Evolutionary conservation across 2,329 filamentous ascomycete species (phyloP).

Genomic region (Herpotrichia juniperi): DNA sequence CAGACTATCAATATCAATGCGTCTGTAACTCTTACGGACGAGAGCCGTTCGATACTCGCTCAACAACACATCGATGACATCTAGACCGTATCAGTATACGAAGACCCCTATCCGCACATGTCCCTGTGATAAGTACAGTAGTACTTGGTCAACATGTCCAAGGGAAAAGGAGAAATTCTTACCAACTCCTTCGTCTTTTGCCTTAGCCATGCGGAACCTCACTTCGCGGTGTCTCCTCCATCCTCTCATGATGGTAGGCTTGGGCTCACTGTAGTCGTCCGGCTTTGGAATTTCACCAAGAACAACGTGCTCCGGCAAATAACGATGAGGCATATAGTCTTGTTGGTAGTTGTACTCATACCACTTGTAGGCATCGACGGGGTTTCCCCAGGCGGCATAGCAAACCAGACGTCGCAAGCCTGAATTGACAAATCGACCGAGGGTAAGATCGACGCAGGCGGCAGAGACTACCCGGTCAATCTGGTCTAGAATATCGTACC

Average conservation of each 20-base stretch:
- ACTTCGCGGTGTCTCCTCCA: slow-evolving; percentile 17
- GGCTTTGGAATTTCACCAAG: slow-evolving; percentile 24
- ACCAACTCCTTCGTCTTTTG: slow-evolving; percentile 33
- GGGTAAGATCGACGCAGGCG: slow-evolving; percentile 13
- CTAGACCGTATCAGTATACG: slow-evolving; percentile 14
- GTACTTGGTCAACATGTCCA: too few relatives aligned
- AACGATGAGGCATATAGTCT: slow-evolving; percentile 27
- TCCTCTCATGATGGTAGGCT: slow-evolving; percentile 7
- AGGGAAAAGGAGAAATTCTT: slow-evolving; percentile 3
- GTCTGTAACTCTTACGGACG: slow-evolving; percentile 21
- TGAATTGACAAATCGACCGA: slow-evolving; percentile 12
- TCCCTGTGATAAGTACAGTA: too few relatives aligned
- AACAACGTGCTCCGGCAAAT: slow-evolving; percentile 34
- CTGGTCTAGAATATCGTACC: slow-evolving; percentile 27
- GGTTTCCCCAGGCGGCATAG: slow-evolving; percentile 34
- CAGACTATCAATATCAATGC: slow-evolving; percentile 22
- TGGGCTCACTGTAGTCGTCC: slow-evolving; percentile 15
- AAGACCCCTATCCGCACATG: too few relatives aligned
- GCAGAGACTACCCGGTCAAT: slow-evolving; percentile 27
- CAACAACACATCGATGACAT: slow-evolving; percentile 34
- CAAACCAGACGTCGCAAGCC: slow-evolving; percentile 25
- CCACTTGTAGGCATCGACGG: slow-evolving; percentile 37
- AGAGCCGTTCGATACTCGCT: slow-evolving; percentile 24
- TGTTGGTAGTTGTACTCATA: slow-evolving; percentile 36
- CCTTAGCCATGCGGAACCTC: slow-evolving; percentile 31